phyloP scores from a whole-genome alignment of 2,329 filamentous ascomycete species.

The Phaeosphaeria sp. region DNA sequence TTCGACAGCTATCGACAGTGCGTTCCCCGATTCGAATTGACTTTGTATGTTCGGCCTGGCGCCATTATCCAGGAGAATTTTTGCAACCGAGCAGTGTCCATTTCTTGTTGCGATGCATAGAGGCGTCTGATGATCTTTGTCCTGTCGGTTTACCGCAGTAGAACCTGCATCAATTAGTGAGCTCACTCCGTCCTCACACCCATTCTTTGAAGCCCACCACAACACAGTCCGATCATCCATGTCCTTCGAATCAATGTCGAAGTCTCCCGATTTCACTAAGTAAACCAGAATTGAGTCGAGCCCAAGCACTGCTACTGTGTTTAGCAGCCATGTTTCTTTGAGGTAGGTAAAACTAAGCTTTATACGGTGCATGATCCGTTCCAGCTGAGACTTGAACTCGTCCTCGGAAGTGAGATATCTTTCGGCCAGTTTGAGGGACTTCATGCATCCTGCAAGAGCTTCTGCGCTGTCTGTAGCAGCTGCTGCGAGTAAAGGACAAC shows the following conservation, averaged over 20 bases:
- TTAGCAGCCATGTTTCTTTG: constrained; percentile 21
- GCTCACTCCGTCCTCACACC: constrained; percentile 2
- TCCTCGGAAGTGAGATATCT: no score
- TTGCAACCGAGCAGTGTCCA: background rate
- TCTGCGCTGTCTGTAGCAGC: constrained; percentile 37
- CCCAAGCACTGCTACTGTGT: constrained; percentile 31
- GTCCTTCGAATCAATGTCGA: constrained; percentile 18
- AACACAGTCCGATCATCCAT: constrained; percentile 4
- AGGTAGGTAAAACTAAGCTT: constrained; percentile 18
- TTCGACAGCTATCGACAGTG: no score
- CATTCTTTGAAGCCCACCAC: constrained; percentile 12
- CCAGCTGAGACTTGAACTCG: background rate
- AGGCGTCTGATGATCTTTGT: constrained; percentile 7
- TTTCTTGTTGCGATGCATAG: constrained; percentile 8
- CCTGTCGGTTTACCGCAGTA: constrained; percentile 3
- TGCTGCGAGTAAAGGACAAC: constrained; percentile 47
- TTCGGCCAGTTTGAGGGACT: constrained; percentile 14
- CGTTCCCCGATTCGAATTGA: no score
- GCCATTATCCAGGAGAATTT: no score
- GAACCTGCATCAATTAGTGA: constrained; percentile 7
- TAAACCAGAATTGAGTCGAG: constrained; percentile 21
- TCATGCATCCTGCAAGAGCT: constrained; percentile 26
- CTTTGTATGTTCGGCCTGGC: no score
- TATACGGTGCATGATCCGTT: constrained; percentile 4
- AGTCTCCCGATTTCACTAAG: constrained; percentile 24